Evolutionary conservation across 2,329 filamentous ascomycete genomes (phyloP).

Genomic region (Sarocladium kiliense): DNA sequence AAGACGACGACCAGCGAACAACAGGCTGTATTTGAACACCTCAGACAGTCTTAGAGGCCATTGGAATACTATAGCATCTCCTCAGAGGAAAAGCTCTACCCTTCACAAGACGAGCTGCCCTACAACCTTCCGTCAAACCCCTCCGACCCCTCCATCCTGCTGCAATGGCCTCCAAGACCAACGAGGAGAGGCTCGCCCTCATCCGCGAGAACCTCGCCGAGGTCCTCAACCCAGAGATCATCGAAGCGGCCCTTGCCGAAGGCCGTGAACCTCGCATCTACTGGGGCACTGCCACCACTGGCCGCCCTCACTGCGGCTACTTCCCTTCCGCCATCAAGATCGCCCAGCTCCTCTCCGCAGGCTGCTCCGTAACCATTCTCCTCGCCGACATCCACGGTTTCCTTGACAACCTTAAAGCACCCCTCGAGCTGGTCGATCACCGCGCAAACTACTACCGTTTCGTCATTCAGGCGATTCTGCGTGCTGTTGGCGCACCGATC

Average conservation of each 20-base stretch:
- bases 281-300: constrained; percentile 84
- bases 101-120: not conserved
- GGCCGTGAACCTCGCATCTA: constrained; percentile 73
- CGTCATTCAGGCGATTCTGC: constrained; percentile 68
- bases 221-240: constrained; percentile 77
- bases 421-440: constrained; percentile 78
- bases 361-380: constrained; percentile 75
- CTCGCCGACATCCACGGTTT: constrained; percentile 73
- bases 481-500: constrained; percentile 72
- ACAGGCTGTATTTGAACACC: too few relatives aligned
- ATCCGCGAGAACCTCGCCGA: constrained; percentile 80
- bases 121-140: not conserved
- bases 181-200: constrained; percentile 63
- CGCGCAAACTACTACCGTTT: constrained; percentile 80
- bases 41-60: not conserved
- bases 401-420: constrained; percentile 79
- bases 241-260: constrained; percentile 66
- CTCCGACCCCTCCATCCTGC: not conserved
- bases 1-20: not conserved
- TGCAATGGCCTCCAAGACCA: constrained; percentile 28
- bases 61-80: not conserved
- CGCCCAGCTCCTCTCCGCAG: constrained; percentile 78
- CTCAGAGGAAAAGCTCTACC: not conserved
- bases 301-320: constrained; percentile 85
- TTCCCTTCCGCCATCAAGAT: constrained; percentile 87